phyloP scores from a whole-genome alignment of 1,139 yeast species.

The Suhomyces bolitotheri region DNA sequence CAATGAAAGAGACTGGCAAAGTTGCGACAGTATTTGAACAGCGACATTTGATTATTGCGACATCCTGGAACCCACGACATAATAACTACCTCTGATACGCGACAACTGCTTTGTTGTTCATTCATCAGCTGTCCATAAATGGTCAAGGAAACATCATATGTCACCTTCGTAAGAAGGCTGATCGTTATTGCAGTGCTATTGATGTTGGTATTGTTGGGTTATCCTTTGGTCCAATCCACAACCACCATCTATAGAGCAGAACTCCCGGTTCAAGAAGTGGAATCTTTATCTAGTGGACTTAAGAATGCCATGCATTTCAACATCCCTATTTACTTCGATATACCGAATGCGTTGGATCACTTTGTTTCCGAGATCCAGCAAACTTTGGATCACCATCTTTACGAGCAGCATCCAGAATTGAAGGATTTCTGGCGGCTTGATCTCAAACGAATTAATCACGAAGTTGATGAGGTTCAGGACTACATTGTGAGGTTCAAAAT shows the following conservation, averaged over 20 bases:
- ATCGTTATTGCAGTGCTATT: constrained; percentile 37
- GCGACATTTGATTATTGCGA: constrained; percentile 3
- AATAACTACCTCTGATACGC: neutral
- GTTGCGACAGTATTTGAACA: neutral
- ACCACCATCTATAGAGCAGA: constrained; percentile 77
- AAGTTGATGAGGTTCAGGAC: constrained; percentile 14
- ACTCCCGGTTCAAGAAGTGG: constrained; percentile 59
- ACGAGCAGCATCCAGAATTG: constrained; percentile 23
- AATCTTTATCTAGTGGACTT: constrained; percentile 37
- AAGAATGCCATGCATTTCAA: constrained; percentile 38
- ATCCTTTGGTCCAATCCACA: constrained; percentile 71
- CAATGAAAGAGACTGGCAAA: neutral
- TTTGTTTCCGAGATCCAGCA: constrained; percentile 32
- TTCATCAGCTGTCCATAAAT: neutral
- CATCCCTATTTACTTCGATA: constrained; percentile 61
- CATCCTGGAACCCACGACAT: neutral
- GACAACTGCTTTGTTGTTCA: neutral
- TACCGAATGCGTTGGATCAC: constrained; percentile 28
- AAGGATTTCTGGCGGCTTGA: constrained; percentile 31
- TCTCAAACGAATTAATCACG: constrained; percentile 19
- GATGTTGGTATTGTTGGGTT: constrained; percentile 48
- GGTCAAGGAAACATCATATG: constrained; percentile 4
- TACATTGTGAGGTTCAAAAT: constrained; percentile 28
- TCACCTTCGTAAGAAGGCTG: constrained; percentile 14
- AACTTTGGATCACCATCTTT: constrained; percentile 28